Evolutionary conservation across 2,329 filamentous ascomycete species (phyloP).

Genomic region (Pseudocercospora fuligena): DNA sequence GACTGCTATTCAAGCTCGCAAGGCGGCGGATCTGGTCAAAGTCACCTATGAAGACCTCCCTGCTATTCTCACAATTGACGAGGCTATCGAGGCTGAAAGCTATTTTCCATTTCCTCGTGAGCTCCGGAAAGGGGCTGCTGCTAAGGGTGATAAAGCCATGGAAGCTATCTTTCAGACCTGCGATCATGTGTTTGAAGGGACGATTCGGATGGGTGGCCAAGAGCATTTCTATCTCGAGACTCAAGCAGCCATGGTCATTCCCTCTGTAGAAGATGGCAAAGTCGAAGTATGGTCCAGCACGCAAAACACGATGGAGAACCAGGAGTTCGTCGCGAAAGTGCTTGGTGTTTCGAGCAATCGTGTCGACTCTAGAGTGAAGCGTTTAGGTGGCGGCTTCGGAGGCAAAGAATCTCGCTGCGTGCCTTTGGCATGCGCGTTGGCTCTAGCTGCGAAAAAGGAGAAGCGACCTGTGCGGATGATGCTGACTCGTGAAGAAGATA

Average conservation of each 20-base stretch:
- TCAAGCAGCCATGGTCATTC: slow-evolving; percentile 80
- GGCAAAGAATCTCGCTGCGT: slow-evolving; percentile 92
- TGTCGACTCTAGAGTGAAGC: slow-evolving; percentile 85
- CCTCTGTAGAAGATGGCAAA: slow-evolving; percentile 89
- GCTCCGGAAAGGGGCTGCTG: slow-evolving; percentile 65
- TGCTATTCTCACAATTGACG: slow-evolving; percentile 89
- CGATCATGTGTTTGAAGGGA: slow-evolving; percentile 83
- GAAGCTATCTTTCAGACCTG: slow-evolving; percentile 74
- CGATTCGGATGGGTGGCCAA: slow-evolving; percentile 88
- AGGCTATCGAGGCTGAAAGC: slow-evolving; percentile 87
- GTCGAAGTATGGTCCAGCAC: slow-evolving; percentile 94
- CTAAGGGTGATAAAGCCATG: slow-evolving; percentile 62
- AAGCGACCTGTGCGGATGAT: slow-evolving; percentile 86
- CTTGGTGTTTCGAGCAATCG: slow-evolving; percentile 85
- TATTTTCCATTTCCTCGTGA: slow-evolving; percentile 82
- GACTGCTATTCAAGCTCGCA: not conserved
- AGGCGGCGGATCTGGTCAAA: slow-evolving; percentile 59
- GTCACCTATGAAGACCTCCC: slow-evolving; percentile 91
- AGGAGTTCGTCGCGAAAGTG: slow-evolving; percentile 84
- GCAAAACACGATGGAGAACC: slow-evolving; percentile 91
- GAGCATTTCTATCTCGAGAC: slow-evolving; percentile 99
- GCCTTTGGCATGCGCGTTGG: slow-evolving; percentile 80
- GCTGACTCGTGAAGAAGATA: slow-evolving; percentile 96
- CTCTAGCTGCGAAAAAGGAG: slow-evolving; percentile 83
- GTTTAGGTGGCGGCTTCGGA: slow-evolving; percentile 91